Evolutionary conservation across 1,139 yeast genomes (phyloP).

Genomic region (Nadsonia starkeyi-henricii): DNA sequence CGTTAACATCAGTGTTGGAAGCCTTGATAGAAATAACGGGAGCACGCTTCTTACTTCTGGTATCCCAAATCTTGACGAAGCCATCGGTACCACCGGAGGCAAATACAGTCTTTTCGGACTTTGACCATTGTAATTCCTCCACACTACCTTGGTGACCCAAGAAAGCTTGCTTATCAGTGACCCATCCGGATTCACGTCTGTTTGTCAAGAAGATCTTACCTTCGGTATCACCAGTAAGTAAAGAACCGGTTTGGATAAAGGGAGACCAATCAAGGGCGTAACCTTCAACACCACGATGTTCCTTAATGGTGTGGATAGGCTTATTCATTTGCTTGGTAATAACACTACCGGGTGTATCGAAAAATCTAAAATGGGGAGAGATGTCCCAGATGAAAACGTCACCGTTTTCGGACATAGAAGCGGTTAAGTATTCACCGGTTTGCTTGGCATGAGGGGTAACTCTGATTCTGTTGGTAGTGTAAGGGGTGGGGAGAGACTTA

Average conservation of each 20-base stretch:
- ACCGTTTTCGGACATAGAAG: slow-evolving; percentile 82
- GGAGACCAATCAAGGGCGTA: slow-evolving; percentile 98
- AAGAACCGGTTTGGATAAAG: slow-evolving; percentile 58
- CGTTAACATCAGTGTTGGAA: slow-evolving; percentile 76
- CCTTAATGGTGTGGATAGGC: slow-evolving; percentile 72
- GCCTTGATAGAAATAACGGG: slow-evolving; percentile 83
- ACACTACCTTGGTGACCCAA: slow-evolving; percentile 39
- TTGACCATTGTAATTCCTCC: slow-evolving; percentile 96
- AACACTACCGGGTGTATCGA: slow-evolving; percentile 74
- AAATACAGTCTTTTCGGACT: slow-evolving; percentile 80
- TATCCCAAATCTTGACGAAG: slow-evolving; percentile 88
- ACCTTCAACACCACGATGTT: slow-evolving; percentile 94
- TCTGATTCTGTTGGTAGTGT: slow-evolving; percentile 82
- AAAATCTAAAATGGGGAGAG: slow-evolving; percentile 64
- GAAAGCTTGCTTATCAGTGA: slow-evolving; percentile 75
- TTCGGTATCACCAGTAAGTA: slow-evolving; percentile 77
- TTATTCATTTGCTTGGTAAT: slow-evolving; percentile 66
- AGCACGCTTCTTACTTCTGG: slow-evolving; percentile 79
- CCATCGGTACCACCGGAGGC: slow-evolving; percentile 93
- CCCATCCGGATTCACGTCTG: slow-evolving; percentile 70
- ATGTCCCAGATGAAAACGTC: slow-evolving; percentile 79
- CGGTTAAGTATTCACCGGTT: slow-evolving; percentile 75
- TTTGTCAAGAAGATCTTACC: slow-evolving; percentile 72
- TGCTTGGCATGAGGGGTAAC: slow-evolving; percentile 65
- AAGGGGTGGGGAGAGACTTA: slow-evolving; percentile 59